phyloP scores from a whole-genome alignment of 208 protist species.

The Spongospora subterranea region DNA sequence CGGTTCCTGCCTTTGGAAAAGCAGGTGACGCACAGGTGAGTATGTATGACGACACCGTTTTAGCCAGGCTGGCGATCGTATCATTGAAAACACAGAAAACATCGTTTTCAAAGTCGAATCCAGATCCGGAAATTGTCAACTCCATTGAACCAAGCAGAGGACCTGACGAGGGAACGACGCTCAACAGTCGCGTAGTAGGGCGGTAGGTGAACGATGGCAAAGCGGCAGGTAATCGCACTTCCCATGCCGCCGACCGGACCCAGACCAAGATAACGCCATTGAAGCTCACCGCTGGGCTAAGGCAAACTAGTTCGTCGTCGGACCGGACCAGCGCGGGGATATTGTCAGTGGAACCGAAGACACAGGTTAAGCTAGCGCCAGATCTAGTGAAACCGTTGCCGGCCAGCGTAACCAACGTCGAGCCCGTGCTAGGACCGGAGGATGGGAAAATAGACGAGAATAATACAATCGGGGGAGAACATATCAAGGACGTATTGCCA shows the following conservation, averaged over 20 bases:
- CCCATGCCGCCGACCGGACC: not conserved
- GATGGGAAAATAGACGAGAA: not conserved
- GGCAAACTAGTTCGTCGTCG: not conserved
- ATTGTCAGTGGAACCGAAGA: not conserved
- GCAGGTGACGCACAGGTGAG: not conserved
- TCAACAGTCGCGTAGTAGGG: not conserved
- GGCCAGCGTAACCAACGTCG: not conserved
- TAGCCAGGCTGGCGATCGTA: not conserved
- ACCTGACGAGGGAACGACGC: not conserved
- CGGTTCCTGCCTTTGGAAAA: not conserved
- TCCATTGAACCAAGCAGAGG: not conserved
- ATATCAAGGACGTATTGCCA: not conserved
- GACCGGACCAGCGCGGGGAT: not conserved
- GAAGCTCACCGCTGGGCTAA: not conserved
- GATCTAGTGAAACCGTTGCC: not conserved
- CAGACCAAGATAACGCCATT: not conserved
- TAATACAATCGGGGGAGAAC: not conserved
- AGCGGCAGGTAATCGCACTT: not conserved
- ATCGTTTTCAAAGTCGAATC: not conserved
- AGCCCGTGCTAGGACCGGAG: not conserved
- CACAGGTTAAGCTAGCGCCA: not conserved
- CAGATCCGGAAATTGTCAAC: not conserved
- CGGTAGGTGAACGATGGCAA: not conserved
- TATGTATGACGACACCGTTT: not conserved
- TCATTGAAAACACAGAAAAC: not conserved